Percentiles rank a stretch among this genome's conserved stretches.
Conservation (phyloP, 1,139 yeast genomes). For the Eremothecium sinecaudum region DNA sequence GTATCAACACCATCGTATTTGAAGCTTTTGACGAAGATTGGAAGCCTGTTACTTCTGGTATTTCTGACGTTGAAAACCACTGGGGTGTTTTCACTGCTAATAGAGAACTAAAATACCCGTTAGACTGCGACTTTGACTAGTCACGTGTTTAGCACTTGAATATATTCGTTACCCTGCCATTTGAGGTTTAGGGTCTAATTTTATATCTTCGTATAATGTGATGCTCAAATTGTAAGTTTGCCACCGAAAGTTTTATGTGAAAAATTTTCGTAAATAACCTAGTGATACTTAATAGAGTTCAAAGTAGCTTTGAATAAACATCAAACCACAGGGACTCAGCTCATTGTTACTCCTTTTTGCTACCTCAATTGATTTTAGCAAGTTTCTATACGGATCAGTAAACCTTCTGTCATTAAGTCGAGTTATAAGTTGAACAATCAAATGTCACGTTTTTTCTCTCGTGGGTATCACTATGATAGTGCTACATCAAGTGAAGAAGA, state of each 20-base stretch:
- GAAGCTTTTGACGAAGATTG: slow-evolving; percentile 95
- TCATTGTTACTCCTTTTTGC: not conserved
- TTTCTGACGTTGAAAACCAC: slow-evolving; percentile 76
- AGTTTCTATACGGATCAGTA: no score
- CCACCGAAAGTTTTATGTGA: no score
- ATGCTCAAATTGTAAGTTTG: no score
- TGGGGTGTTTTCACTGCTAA: slow-evolving; percentile 79
- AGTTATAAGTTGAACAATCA: no score
- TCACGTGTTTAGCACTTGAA: not conserved
- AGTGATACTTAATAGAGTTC: no score
- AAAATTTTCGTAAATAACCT: no score
- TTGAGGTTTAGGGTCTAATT: no score
- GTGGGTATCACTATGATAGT: slow-evolving; percentile 46
- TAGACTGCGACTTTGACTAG: slow-evolving; percentile 44
- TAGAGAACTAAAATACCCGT: slow-evolving; percentile 48
- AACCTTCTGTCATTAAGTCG: no score
- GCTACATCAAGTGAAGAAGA: slow-evolving; percentile 72
- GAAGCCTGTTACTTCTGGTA: slow-evolving; percentile 87
- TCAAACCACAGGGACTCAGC: not conserved
- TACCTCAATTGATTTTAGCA: not conserved
- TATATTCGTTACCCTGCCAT: no score
- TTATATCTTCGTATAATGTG: no score
- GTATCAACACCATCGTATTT: slow-evolving; percentile 80
- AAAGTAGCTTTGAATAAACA: not conserved
- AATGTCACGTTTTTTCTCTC: slow-evolving; percentile 62